phyloP scores from a whole-genome alignment of 2,329 filamentous ascomycete genomes.

The Aureobasidium sp. region DNA sequence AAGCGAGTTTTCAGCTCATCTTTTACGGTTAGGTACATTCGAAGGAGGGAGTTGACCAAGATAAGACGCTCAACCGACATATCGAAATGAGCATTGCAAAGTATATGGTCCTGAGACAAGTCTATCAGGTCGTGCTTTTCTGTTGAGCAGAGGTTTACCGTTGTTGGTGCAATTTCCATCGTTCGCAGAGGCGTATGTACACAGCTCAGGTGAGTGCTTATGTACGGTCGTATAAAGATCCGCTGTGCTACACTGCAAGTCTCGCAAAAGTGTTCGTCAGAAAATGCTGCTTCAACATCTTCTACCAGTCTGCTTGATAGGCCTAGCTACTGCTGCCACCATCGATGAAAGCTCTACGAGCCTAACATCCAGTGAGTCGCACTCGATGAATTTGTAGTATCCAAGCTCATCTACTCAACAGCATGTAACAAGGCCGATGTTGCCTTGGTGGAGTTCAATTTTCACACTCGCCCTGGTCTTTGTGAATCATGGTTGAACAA shows the following conservation, averaged over 20 bases:
- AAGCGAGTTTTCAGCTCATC: not conserved
- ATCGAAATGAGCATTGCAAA: slow-evolving; percentile 2
- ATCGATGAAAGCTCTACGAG: not conserved
- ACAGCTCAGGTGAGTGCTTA: not conserved
- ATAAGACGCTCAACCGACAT: not conserved
- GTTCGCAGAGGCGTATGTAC: not conserved
- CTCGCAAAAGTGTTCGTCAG: not conserved
- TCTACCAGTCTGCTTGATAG: not conserved
- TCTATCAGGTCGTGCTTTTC: not conserved
- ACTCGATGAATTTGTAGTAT: not conserved
- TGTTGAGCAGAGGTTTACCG: not conserved
- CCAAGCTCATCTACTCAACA: not conserved
- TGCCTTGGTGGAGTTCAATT: not conserved
- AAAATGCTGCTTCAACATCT: not conserved
- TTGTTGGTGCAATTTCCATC: slow-evolving; percentile 1
- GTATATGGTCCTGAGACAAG: not conserved
- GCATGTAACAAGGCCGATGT: slow-evolving; percentile 3
- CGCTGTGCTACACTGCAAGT: not conserved
- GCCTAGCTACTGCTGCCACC: not conserved
- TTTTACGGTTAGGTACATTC: too few species aligned
- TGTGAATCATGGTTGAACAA: not conserved
- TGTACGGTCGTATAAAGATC: not conserved
- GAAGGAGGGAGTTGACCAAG: too few species aligned
- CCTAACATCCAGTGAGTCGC: not conserved
- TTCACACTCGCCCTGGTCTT: not conserved